Conservation (phyloP, 345 rosid genomes). For the Theobroma cacao region DNA sequence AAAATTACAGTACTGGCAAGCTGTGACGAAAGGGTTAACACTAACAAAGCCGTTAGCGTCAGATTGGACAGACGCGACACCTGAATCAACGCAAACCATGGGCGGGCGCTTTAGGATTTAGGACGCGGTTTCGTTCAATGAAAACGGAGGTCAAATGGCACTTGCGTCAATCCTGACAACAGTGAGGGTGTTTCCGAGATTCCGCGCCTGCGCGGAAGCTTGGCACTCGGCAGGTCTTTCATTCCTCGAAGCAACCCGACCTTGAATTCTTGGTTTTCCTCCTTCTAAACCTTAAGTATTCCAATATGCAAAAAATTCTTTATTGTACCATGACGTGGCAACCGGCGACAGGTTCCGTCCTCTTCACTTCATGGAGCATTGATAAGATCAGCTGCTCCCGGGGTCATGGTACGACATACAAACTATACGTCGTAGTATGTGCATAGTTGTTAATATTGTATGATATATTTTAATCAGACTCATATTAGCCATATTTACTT, state of each 20-base stretch:
- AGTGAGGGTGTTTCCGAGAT: neutral
- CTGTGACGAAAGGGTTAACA: too few species aligned
- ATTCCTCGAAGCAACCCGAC: slow-evolving; percentile 6
- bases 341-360: neutral
- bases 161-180: neutral
- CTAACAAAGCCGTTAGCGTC: too few species aligned
- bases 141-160: neutral
- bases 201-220: slow-evolving; percentile 1
- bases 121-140: too few species aligned
- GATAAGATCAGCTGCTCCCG: neutral
- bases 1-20: too few species aligned
- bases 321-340: neutral
- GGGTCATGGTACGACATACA: too few species aligned
- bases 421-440: too few species aligned
- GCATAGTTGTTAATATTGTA: too few species aligned
- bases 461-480: too few species aligned
- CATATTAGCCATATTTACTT: too few species aligned
- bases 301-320: neutral
- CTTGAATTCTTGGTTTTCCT: neutral
- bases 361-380: neutral
- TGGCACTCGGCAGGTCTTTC: neutral
- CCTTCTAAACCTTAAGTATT: neutral
- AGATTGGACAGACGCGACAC: too few species aligned
- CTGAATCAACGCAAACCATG: too few species aligned
- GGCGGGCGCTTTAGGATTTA: too few species aligned